Conservation (phyloP, 768 basidiomycete genomes). For the Lactarius indigo region DNA sequence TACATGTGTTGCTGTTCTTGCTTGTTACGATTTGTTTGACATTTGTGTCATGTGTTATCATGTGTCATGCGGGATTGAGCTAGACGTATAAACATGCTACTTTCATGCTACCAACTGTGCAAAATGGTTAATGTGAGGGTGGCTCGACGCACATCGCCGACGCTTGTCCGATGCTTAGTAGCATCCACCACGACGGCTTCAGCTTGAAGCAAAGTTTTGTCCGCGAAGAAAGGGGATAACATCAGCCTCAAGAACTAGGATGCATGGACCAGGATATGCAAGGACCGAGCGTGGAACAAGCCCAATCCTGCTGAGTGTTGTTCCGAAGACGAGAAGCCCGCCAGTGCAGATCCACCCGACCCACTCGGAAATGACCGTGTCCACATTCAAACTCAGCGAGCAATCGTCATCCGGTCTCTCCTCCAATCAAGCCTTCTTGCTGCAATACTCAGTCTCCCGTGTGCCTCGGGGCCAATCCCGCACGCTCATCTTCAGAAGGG, state of each 20-base stretch:
- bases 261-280: background rate
- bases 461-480: background rate
- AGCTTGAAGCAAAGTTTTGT: background rate
- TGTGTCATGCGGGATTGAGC: background rate
- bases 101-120: background rate
- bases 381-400: background rate
- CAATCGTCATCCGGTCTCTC: background rate
- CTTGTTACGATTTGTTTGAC: constrained; percentile 6
- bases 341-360: background rate
- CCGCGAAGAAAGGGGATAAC: background rate
- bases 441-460: background rate
- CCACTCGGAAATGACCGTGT: background rate
- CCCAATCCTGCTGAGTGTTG: background rate
- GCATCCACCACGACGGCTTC: background rate
- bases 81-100: background rate
- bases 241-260: background rate
- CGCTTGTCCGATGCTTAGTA: background rate
- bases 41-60: background rate
- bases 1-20: constrained; percentile 4
- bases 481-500: background rate
- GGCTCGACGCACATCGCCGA: background rate
- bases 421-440: background rate
- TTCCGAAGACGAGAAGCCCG: background rate
- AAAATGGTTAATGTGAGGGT: background rate
- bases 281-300: background rate